Evolutionary conservation across 305 asterid species (phyloP).

Genomic region (Petunia hybrid): DNA sequence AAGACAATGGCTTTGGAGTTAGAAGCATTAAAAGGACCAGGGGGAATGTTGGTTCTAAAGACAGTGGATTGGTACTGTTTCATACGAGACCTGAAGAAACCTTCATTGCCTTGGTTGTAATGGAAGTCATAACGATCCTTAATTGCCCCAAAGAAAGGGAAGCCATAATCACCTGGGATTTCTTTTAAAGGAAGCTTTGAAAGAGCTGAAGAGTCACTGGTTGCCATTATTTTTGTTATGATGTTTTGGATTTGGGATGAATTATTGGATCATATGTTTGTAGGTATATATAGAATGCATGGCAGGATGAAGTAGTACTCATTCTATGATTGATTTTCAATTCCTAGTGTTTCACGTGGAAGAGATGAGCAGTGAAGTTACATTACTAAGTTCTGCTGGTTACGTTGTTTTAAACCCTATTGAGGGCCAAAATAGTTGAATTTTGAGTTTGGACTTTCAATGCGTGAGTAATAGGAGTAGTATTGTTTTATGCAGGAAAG

Average conservation of each 20-base stretch:
- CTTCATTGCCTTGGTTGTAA: conserved; percentile 49
- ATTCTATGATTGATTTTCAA: background rate
- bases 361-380: background rate
- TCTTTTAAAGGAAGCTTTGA: conserved; percentile 48
- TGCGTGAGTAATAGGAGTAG: background rate
- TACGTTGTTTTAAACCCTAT: background rate
- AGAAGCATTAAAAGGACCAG: conserved; percentile 50
- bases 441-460: background rate
- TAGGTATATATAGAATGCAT: background rate
- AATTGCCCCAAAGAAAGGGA: conserved; percentile 55
- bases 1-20: conserved; percentile 42
- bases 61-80: conserved; percentile 54
- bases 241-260: background rate
- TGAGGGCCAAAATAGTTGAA: background rate
- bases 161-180: conserved; percentile 62
- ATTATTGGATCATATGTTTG: background rate
- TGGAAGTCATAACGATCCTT: conserved; percentile 53
- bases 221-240: background rate
- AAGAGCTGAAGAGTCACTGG: background rate
- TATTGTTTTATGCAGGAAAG: background rate
- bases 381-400: background rate
- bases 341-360: background rate
- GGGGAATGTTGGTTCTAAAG: conserved; percentile 47
- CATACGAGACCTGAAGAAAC: conserved; percentile 44
- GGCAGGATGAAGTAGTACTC: background rate